These are phyloP conservation scores for Solanum hybrid DNA, from an alignment of 305 asterid species.

Conservation along the genomic window DNA sequence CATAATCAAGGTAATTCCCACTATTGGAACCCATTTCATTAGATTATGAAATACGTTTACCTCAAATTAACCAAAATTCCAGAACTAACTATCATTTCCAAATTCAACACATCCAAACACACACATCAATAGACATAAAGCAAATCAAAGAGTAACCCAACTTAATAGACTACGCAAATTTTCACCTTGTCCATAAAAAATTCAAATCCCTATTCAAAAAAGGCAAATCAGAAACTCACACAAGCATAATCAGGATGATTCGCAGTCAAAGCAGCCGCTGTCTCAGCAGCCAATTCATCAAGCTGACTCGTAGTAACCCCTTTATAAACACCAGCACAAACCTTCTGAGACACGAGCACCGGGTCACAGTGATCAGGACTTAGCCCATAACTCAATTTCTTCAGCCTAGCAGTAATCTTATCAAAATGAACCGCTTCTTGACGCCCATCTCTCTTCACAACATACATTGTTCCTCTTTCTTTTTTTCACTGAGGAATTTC, in stretches of 20 bases:
- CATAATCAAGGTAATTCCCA: not conserved
- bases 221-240: conserved; percentile 30
- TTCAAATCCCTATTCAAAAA: not conserved
- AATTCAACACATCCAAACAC: not conserved
- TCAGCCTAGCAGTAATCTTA: conserved; percentile 86
- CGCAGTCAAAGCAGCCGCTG: conserved; percentile 86
- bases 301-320: conserved; percentile 95
- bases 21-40: not conserved
- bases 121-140: not conserved
- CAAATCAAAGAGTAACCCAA: not conserved
- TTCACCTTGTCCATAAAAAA: not conserved
- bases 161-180: not conserved
- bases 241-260: conserved; percentile 92
- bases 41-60: not conserved
- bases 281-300: conserved; percentile 94
- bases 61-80: not conserved
- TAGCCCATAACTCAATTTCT: conserved; percentile 83
- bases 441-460: conserved; percentile 90
- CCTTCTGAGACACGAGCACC: conserved; percentile 76
- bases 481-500: conserved; percentile 33
- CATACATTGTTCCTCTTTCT: conserved; percentile 48
- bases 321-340: conserved; percentile 83
- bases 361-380: conserved; percentile 89
- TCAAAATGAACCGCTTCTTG: conserved; percentile 89
- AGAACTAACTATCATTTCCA: not conserved